Evolutionary conservation across 148 eudicot species (phyloP), one percentile per base, ranked within the genome.

Genomic region (Nyssa sinensis): DNA sequence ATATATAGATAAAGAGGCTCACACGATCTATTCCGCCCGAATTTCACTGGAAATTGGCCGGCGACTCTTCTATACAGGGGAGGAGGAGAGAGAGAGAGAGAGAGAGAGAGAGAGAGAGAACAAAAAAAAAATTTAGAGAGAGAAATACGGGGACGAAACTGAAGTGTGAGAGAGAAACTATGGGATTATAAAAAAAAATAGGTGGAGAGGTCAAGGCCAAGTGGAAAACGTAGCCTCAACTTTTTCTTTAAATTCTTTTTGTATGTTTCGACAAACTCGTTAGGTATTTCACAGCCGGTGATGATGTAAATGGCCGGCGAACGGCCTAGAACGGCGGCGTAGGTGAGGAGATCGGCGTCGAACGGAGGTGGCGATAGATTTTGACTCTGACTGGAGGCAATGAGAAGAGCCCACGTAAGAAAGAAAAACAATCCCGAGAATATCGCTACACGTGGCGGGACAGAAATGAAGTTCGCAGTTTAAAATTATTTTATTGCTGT

Each of bases 81-180:
- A 21, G 35, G 34, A 27, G 7, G 25, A 64, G 17, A 12, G 33
- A 8, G 41, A 30, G 39, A 2, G n/a, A 11, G 39, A 31, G 41
- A 63, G 41, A 31, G 39, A 61, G 27, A 5, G 58, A 63, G 75
- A 28, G n/a, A 6, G 60, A 30, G 0, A 5, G 41, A 33, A 31
- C 30, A n/a, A n/a, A n/a, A n/a, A n/a, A n/a, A 1, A 30, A 51
- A 21, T 30, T 6, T 29, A 61, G 37, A 27, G 55, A 19, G 66
- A 74, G n/a, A n/a, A n/a, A n/a, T n/a, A n/a, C n/a, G n/a, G n/a
- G n/a, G n/a, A n/a, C n/a, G n/a, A n/a, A n/a, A n/a, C n/a, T n/a
- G n/a, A n/a, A n/a, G n/a, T n/a, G n/a, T n/a, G n/a, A n/a, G 64
- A 74, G 65, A 66, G 65, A 57, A n/a, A 57, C 74, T 24, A 24